Conservation (phyloP, 352 stramenopile genomes). For the Globisporangium polare region DNA sequence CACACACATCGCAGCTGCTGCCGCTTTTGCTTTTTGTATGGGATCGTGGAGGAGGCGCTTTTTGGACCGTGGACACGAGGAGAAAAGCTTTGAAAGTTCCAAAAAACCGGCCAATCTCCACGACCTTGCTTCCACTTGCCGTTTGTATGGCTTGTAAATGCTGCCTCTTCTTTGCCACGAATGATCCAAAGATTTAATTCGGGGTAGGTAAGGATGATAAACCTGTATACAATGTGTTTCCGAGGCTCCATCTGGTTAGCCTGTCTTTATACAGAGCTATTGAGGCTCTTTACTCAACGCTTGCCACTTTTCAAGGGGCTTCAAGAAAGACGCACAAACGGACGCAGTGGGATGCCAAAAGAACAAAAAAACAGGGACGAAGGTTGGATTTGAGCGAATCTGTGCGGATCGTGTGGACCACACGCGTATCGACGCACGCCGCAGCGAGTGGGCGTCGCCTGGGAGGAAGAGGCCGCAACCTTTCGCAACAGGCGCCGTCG, state of each 20-base stretch:
- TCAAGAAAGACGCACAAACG: not conserved
- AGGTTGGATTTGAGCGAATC: not conserved
- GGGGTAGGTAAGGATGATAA: not conserved
- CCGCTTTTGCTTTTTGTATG: not conserved
- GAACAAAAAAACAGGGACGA: not conserved
- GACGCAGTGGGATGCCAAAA: not conserved
- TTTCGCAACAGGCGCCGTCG: not conserved
- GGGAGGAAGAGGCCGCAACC: not conserved
- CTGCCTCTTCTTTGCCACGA: not conserved
- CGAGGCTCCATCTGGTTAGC: not conserved
- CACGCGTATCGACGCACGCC: not conserved
- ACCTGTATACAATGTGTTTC: not conserved
- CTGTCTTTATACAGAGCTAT: not conserved
- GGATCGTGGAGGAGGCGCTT: not conserved
- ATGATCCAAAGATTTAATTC: slow-evolving; percentile 8
- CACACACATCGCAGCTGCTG: not conserved
- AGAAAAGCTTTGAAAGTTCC: slow-evolving; percentile 7
- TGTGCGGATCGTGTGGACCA: not conserved
- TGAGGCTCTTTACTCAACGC: not conserved
- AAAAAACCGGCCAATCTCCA: not conserved
- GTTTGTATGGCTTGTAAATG: not conserved
- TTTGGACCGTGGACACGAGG: not conserved
- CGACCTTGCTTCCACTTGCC: slow-evolving; percentile 2
- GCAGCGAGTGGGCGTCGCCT: too few species aligned
- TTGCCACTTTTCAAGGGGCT: not conserved